Conservation (phyloP, 2,329 filamentous ascomycete genomes). For the Aspergillus sp. region DNA sequence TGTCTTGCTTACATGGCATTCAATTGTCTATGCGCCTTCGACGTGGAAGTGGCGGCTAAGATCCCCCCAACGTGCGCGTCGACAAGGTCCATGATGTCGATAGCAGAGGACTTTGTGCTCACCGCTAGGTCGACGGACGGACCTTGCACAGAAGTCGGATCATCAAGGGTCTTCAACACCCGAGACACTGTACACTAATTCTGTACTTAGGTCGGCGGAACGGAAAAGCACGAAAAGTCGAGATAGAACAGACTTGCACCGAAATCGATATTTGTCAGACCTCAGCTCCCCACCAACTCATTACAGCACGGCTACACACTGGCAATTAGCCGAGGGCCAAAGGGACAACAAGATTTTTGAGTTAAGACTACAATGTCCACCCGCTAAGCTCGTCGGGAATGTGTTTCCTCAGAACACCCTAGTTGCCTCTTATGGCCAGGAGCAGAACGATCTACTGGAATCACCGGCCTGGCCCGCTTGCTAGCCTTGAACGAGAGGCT, state of each 20-base stretch:
- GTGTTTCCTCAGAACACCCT: background rate
- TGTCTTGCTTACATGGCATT: background rate
- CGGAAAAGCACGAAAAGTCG: background rate
- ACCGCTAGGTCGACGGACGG: background rate
- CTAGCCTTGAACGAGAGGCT: background rate
- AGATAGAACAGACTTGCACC: background rate
- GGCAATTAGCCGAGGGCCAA: background rate
- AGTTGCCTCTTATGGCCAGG: conserved; percentile 2
- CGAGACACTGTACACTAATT: too few species aligned
- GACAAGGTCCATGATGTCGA: background rate
- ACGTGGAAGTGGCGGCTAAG: background rate
- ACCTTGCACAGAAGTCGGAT: background rate
- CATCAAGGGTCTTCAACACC: background rate
- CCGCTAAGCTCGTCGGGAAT: background rate
- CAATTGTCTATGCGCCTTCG: background rate
- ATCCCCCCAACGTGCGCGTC: background rate
- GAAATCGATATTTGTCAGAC: background rate
- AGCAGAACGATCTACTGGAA: conserved; percentile 2
- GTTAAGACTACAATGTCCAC: background rate
- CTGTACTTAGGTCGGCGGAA: too few species aligned
- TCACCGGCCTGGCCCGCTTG: background rate
- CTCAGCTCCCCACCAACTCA: background rate
- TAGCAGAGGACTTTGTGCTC: background rate
- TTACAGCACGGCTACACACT: conserved; percentile 6
- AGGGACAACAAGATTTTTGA: background rate